These are phyloP conservation scores for Salvia miltiorrhiza DNA, from an alignment of 257 asterid species.

Conservation along the genomic window DNA sequence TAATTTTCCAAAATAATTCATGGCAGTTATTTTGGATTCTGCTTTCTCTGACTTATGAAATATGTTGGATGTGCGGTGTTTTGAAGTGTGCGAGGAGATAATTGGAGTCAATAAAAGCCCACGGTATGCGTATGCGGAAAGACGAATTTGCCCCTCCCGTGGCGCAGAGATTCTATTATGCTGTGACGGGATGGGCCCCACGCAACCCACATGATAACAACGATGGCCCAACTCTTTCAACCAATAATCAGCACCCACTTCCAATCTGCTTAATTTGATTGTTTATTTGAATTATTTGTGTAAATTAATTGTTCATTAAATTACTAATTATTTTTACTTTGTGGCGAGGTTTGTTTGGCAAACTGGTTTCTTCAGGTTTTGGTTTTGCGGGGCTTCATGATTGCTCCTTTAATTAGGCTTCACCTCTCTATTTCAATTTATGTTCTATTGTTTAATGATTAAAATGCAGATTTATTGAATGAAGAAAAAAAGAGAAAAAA, in stretches of 20 bases:
- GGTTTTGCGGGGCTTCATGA: too few relatives aligned
- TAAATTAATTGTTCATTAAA: background rate
- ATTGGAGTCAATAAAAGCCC: slow-evolving; percentile 1
- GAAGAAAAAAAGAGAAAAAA: too few relatives aligned
- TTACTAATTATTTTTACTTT: background rate
- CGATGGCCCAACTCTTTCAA: background rate
- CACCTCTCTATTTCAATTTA: too few relatives aligned
- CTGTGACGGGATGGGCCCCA: background rate
- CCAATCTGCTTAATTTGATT: background rate
- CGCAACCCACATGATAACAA: background rate
- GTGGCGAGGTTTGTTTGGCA: too few relatives aligned
- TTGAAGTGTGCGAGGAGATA: background rate
- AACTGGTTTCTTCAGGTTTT: too few relatives aligned
- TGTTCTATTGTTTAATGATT: too few relatives aligned
- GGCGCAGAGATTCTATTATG: background rate
- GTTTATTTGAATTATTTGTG: background rate
- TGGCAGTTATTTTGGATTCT: too few relatives aligned
- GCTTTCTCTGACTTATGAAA: background rate
- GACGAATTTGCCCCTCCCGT: slow-evolving; percentile 6
- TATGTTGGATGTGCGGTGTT: background rate
- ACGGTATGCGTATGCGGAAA: background rate
- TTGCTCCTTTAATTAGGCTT: too few relatives aligned
- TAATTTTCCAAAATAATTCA: too few relatives aligned
- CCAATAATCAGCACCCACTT: background rate
- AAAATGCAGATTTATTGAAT: too few relatives aligned